phyloP scores from a whole-genome alignment of 768 basidiomycete genomes.

The Tricholoma furcatifolium region DNA sequence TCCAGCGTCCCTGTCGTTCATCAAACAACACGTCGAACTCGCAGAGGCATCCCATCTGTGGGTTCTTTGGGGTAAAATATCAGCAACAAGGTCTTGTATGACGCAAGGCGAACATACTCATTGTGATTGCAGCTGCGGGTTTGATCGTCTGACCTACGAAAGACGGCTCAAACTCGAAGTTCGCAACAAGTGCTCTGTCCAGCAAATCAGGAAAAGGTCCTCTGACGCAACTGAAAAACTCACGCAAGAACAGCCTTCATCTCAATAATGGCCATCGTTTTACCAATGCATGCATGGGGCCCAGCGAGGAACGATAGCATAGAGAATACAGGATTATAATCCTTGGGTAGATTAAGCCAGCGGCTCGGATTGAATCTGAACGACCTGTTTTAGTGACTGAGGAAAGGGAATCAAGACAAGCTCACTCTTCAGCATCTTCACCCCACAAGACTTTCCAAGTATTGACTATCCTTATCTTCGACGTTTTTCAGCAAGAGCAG shows the following conservation, averaged over 20 bases:
- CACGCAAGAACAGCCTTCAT: constrained; percentile 42
- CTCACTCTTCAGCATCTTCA: constrained; percentile 47
- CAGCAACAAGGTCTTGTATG: background rate
- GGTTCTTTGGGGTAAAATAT: constrained; percentile 5
- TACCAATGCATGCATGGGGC: constrained; percentile 44
- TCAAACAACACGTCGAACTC: constrained; percentile 8
- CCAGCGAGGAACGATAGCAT: constrained; percentile 40
- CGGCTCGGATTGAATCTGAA: constrained; percentile 44
- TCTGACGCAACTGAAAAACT: constrained; percentile 1
- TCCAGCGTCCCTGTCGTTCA: background rate
- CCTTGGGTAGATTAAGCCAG: constrained; percentile 40
- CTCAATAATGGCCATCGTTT: constrained; percentile 43
- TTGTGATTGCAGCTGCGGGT: constrained; percentile 44
- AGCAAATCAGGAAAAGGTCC: constrained; percentile 24
- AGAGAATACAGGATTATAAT: constrained; percentile 34
- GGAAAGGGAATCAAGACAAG: background rate
- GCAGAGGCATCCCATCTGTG: constrained; percentile 16
- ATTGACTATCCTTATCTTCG: constrained; percentile 48
- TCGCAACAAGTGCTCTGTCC: constrained; percentile 23
- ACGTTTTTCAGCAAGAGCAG: background rate
- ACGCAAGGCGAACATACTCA: constrained; percentile 35
- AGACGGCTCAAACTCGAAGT: constrained; percentile 45
- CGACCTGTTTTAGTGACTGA: background rate
- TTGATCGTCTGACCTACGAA: constrained; percentile 37
- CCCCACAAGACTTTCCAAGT: constrained; percentile 52